A percentile compares a stretch with the other conserved stretches of the same genome.
phyloP scores from a whole-genome alignment of 1,139 yeast genomes.

The Geotrichum siamense region DNA sequence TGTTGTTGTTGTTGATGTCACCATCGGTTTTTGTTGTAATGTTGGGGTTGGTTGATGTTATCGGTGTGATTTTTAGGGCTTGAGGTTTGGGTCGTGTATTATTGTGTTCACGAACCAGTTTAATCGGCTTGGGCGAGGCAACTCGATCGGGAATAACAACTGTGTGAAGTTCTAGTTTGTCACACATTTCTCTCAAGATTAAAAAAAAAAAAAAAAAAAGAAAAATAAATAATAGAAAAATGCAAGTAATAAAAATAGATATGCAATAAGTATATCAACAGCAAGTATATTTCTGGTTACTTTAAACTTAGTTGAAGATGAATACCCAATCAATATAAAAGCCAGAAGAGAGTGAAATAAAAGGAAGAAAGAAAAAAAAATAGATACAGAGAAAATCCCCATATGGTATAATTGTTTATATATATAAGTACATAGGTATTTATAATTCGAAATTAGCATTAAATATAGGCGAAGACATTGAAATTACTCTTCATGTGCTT shows the following conservation, averaged over 20 bases:
- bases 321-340: too few species aligned
- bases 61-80: neutral
- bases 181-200: conserved; percentile 2
- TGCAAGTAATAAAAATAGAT: too few species aligned
- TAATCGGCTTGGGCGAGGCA: conserved; percentile 5
- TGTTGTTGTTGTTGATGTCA: neutral
- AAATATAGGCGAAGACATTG: neutral
- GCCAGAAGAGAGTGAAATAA: conserved; percentile 10
- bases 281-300: too few species aligned
- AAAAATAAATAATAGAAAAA: too few species aligned
- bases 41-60: neutral
- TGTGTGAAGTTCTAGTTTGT: neutral
- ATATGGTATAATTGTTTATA: too few species aligned
- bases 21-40: neutral
- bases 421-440: neutral
- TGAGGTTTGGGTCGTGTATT: conserved; percentile 1
- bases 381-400: too few species aligned
- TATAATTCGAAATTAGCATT: neutral
- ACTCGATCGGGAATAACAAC: neutral
- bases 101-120: neutral
- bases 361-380: neutral
- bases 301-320: too few species aligned
- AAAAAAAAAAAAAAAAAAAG: neutral
- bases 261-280: too few species aligned
- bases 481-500: conserved; percentile 5